Percentiles rank a stretch among this genome's conserved stretches.
Evolutionary conservation across 495 filamentous ascomycete species (phyloP).

Genomic region (Hypomontagnella submonticulosa): DNA sequence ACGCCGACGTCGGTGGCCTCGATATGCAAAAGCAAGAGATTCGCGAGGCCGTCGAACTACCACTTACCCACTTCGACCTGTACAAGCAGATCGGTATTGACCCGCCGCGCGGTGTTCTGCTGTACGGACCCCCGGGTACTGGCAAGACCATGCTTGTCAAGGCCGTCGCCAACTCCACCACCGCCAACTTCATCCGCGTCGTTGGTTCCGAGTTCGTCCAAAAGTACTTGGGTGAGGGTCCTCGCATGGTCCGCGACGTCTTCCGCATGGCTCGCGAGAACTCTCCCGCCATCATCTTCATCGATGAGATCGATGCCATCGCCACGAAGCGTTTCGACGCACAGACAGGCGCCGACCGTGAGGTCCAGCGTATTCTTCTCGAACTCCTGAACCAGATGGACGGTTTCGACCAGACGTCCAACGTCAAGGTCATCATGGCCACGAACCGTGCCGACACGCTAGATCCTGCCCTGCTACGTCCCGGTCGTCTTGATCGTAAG

Average conservation of each 20-base stretch:
- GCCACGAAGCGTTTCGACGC: conserved; percentile 99
- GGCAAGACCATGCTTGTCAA: conserved; percentile 99
- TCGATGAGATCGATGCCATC: conserved; percentile 99
- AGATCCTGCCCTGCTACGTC: conserved; percentile 92
- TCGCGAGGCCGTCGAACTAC: conserved; percentile 94
- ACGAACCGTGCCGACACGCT: conserved; percentile 98
- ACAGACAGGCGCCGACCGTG: conserved; percentile 95
- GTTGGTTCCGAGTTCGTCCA: conserved; percentile 98
- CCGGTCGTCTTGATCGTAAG: conserved; percentile 95
- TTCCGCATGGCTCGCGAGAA: conserved; percentile 99
- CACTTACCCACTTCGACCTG: conserved; percentile 95
- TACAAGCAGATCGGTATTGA: conserved; percentile 99
- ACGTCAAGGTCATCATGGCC: conserved; percentile 99
- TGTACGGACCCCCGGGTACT: conserved; percentile 96
- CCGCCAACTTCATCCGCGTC: conserved; percentile 97
- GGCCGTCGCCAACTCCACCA: conserved; percentile 97
- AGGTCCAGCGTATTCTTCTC: conserved; percentile 97
- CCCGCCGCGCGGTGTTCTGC: conserved; percentile 92
- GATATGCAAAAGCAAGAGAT: conserved; percentile 99
- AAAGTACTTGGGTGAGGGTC: conserved; percentile 97
- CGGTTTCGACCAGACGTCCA: conserved; percentile 97
- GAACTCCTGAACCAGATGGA: conserved; percentile 99
- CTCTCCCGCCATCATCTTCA: conserved; percentile 98
- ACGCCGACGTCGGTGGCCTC: conserved; percentile 95
- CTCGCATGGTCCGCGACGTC: conserved; percentile 98